Percentiles rank a stretch among this genome's conserved stretches.
phyloP scores from a whole-genome alignment of 192 early-diverging fungal genomes.

The Gaertneriomyces semiglobifer region DNA sequence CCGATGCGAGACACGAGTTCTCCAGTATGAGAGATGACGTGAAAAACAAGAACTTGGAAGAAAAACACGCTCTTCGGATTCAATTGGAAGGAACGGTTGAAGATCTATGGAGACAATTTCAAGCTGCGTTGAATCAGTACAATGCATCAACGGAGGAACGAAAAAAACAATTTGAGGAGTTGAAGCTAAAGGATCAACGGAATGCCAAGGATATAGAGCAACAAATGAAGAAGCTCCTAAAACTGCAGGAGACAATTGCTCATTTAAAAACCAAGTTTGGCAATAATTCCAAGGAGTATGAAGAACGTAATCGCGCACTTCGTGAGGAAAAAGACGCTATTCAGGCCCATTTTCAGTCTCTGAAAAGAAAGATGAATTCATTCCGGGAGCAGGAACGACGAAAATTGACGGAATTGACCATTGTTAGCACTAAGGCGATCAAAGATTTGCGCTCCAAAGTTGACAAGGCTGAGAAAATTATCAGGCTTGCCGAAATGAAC shows the following conservation, averaged over 20 bases:
- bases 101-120: constrained; percentile 59
- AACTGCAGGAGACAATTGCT: constrained; percentile 57
- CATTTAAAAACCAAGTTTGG: constrained; percentile 46
- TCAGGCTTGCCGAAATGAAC: constrained; percentile 63
- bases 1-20: constrained; percentile 62
- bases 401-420: constrained; percentile 49
- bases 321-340: constrained; percentile 56
- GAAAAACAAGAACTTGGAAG: constrained; percentile 64
- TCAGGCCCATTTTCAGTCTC: constrained; percentile 51
- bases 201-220: constrained; percentile 60
- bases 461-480: constrained; percentile 56
- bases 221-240: constrained; percentile 60
- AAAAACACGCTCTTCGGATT: constrained; percentile 60
- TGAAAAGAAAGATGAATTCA: constrained; percentile 55
- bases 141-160: constrained; percentile 55
- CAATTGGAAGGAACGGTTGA: constrained; percentile 61
- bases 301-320: constrained; percentile 46
- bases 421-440: constrained; percentile 43
- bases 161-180: constrained; percentile 59
- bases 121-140: constrained; percentile 56
- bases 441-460: constrained; percentile 50
- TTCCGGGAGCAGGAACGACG: constrained; percentile 52
- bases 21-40: constrained; percentile 57
- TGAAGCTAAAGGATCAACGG: constrained; percentile 58
- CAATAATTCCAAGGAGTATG: constrained; percentile 48